Evolutionary conservation across 176 grass and related monocot genomes (phyloP).

Genomic region (Poa pratensis): DNA sequence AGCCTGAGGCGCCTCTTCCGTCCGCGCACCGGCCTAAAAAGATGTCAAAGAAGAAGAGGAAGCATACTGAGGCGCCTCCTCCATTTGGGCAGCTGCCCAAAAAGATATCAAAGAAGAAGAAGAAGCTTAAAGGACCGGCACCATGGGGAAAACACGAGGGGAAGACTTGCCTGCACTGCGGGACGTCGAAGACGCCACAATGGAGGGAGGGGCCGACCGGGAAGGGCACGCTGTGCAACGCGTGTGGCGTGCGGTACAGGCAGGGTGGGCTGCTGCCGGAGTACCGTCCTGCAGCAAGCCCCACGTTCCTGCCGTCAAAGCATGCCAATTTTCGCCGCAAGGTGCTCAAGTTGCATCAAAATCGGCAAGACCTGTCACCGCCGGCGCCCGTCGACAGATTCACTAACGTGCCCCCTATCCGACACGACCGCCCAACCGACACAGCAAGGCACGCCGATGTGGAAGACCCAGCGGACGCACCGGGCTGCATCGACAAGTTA

Average conservation of each 20-base stretch:
- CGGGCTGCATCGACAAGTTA: neutral
- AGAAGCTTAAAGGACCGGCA: neutral
- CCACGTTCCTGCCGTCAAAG: constrained; percentile 61
- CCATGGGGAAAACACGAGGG: neutral
- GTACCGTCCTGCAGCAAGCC: constrained; percentile 80
- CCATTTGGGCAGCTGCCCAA: no score
- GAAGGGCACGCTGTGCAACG: constrained; percentile 84
- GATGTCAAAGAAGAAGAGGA: neutral
- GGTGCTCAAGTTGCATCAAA: constrained; percentile 62
- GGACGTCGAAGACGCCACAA: constrained; percentile 73
- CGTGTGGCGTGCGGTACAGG: constrained; percentile 73
- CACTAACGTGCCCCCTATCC: neutral
- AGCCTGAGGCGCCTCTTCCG: neutral
- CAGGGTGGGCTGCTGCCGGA: constrained; percentile 79
- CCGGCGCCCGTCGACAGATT: neutral
- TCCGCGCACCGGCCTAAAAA: neutral
- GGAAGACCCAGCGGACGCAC: no score
- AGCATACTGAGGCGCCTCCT: no score
- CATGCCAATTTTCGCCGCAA: constrained; percentile 74
- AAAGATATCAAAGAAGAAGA: no score
- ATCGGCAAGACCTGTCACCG: neutral
- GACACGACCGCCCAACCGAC: neutral
- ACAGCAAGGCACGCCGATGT: neutral
- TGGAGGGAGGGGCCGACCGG: constrained; percentile 87
- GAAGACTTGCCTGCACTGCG: constrained; percentile 71